A percentile compares a stretch with the other conserved stretches of the same genome.
Conservation (phyloP, 1,139 yeast species). For the Petasospora fabianii region DNA sequence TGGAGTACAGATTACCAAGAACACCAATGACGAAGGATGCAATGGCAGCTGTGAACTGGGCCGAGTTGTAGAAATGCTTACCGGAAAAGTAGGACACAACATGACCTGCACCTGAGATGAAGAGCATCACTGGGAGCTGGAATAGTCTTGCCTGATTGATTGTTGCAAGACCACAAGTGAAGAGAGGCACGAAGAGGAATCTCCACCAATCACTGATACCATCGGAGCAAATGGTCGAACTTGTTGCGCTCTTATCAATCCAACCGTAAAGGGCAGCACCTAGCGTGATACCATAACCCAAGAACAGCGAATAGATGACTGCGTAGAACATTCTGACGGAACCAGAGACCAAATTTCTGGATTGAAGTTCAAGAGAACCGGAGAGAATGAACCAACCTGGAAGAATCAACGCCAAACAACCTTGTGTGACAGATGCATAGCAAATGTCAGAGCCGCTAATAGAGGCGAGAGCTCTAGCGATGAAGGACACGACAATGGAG, state of each 20-base stretch:
- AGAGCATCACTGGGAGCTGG: conserved; percentile 79
- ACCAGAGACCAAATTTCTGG: conserved; percentile 89
- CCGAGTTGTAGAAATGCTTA: conserved; percentile 61
- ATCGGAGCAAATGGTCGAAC: conserved; percentile 57
- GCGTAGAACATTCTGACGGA: conserved; percentile 96
- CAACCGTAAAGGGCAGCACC: conserved; percentile 95
- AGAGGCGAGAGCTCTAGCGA: conserved; percentile 88
- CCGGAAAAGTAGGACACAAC: conserved; percentile 82
- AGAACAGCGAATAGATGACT: conserved; percentile 83
- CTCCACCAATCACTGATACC: conserved; percentile 64
- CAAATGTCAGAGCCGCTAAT: conserved; percentile 66
- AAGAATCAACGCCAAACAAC: conserved; percentile 81
- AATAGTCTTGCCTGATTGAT: conserved; percentile 80
- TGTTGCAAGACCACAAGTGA: conserved; percentile 66
- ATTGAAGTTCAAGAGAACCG: conserved; percentile 88
- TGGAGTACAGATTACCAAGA: conserved; percentile 83
- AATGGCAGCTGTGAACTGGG: conserved; percentile 83
- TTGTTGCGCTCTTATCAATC: conserved; percentile 74
- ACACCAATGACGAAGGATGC: conserved; percentile 91
- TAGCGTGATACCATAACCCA: conserved; percentile 90
- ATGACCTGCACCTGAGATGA: conserved; percentile 76
- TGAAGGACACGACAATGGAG: conserved; percentile 80
- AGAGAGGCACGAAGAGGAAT: conserved; percentile 77
- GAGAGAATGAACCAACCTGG: conserved; percentile 93
- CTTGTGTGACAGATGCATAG: conserved; percentile 86